Evolutionary conservation across 257 asterid genomes (phyloP).

Genomic region (Solanum corneliomulleri): DNA sequence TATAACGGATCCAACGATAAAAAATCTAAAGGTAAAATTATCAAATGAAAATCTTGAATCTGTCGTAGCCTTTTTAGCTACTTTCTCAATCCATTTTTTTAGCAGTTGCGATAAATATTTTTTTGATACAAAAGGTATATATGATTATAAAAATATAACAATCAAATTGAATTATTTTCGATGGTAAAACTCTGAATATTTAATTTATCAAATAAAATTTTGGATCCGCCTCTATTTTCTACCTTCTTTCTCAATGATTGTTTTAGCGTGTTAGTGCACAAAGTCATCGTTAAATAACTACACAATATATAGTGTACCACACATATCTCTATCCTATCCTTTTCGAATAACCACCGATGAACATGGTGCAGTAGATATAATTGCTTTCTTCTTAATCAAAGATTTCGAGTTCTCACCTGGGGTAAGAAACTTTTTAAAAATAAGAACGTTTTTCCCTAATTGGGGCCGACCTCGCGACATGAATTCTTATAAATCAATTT

Average conservation of each 20-base stretch:
- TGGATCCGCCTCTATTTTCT: not conserved
- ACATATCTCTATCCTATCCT: not conserved
- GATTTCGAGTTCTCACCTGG: accelerated
- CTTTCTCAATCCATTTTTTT: not conserved
- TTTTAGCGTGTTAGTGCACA: not conserved
- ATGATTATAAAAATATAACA: not conserved
- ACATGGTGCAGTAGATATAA: not conserved
- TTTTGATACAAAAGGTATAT: not conserved
- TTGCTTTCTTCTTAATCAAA: no score
- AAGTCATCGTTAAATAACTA: not conserved
- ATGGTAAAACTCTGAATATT: not conserved
- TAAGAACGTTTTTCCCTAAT: no score
- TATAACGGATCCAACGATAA: not conserved
- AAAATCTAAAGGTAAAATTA: no score
- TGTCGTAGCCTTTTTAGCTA: not conserved
- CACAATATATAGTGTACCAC: not conserved
- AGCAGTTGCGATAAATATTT: no score
- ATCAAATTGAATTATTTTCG: not conserved
- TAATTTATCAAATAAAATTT: not conserved
- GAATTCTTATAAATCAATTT: not conserved
- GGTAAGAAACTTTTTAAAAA: no score
- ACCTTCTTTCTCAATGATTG: not conserved
- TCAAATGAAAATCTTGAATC: not conserved
- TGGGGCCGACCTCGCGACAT: no score
- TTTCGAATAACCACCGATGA: not conserved